Base-by-base conservation (phyloP, 768 basidiomycete genomes). In the Russula abietina region DNA sequence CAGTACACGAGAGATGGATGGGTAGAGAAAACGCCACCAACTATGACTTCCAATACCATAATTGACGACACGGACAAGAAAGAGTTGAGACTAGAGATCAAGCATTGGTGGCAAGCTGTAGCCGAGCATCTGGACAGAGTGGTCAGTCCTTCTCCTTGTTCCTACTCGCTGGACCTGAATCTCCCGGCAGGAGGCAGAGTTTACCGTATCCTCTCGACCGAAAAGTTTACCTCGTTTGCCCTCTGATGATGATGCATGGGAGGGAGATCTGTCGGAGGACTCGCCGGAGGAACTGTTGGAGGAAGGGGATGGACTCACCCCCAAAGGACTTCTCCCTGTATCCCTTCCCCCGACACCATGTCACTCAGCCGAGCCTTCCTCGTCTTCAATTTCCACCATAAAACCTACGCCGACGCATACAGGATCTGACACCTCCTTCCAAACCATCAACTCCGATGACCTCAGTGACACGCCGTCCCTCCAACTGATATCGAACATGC, bases 21-120 rank as follows among this genome's bases (percentile, higher is more conserved):
- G 52, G 32, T 41, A 19, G 69, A 72, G 49, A 69, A 66, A 60
- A 49, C 51, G 19, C 22, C 59, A 8, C 61, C 58, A n/a, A 38
- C 45, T 10, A 41, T 55, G 14, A 16, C n/a, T 11, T 32, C 45
- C 16, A 65, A 28, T 39, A 41, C 33, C 8, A 52, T 63, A 33
- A 64, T 57, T 10, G 65, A 54, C 14, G 72, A 72, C 36, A 75
- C 76, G 24, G 81, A 81, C 63, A 84, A 79, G 71, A 76, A 76
- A 43, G 66, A 72, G 3, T 71, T 89, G n/a, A 71, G 84, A 61
- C 72, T 76, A 59, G 84, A 89, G 70, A 88, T 89, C 62, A 79
- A 76, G 69, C 68, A 65, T 36, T 89, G 86, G 84, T 89, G 87
- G 87, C 81, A 84, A 67, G 79, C 80, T 19, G 72, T 89, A 8